Conservation (phyloP, 2,329 filamentous ascomycete species). For the Mycosphaerella sp. region DNA sequence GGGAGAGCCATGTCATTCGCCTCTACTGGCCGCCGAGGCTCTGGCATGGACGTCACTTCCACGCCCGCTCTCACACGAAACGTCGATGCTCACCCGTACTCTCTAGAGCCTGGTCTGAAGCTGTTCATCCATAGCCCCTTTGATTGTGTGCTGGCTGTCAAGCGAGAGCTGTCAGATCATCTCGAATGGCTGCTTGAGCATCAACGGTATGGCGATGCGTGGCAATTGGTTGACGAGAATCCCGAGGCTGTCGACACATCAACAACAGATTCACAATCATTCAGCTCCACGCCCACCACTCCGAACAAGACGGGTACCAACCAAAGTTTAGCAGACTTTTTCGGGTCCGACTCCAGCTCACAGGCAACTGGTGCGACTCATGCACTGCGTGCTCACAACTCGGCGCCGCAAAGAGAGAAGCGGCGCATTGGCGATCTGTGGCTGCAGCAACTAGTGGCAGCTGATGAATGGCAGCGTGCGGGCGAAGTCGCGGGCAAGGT, state of each 20-base stretch:
- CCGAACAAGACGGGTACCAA: conserved; percentile 38
- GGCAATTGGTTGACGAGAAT: conserved; percentile 82
- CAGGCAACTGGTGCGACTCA: conserved; percentile 34
- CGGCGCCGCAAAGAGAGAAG: conserved; percentile 74
- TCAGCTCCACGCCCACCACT: conserved; percentile 36
- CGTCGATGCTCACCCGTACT: conserved; percentile 42
- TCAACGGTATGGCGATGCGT: conserved; percentile 74
- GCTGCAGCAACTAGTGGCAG: conserved; percentile 76
- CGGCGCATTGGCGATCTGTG: conserved; percentile 85
- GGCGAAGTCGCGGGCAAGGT: conserved; percentile 78
- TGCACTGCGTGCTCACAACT: conserved; percentile 38
- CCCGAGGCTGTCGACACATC: conserved; percentile 57
- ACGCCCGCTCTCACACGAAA: conserved; percentile 25
- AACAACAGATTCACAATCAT: conserved; percentile 34
- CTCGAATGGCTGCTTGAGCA: conserved; percentile 78
- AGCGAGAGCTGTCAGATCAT: conserved; percentile 79
- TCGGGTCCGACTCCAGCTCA: conserved; percentile 57
- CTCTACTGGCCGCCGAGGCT: conserved; percentile 34
- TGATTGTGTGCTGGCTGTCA: conserved; percentile 88
- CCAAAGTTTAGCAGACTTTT: conserved; percentile 38
- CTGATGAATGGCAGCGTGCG: conserved; percentile 68
- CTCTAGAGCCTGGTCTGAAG: conserved; percentile 57
- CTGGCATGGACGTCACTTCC: conserved; percentile 28
- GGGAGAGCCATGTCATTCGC: conserved; percentile 28
- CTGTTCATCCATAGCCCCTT: conserved; percentile 96